A percentile compares a stretch with the other conserved stretches of the same genome.
phyloP scores from a whole-genome alignment of 2,329 filamentous ascomycete genomes.

The Botrytis cinerea region DNA sequence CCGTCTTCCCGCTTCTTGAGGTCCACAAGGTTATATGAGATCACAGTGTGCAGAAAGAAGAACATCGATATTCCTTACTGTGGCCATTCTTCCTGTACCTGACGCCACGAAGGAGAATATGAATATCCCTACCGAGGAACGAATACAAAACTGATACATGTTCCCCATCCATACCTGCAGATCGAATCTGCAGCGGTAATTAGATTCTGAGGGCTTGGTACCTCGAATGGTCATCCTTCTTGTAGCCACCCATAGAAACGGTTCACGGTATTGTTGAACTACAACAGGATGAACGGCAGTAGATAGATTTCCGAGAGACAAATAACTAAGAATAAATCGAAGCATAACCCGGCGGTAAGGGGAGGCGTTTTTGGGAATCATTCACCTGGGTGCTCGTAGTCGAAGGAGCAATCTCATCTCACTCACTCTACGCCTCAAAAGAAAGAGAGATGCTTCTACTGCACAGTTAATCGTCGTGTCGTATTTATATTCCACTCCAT shows the following conservation, averaged over 20 bases:
- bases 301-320: not conserved
- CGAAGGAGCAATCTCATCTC: not conserved
- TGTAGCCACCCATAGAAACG: not conserved
- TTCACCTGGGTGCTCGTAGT: not conserved
- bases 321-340: not conserved
- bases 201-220: not conserved
- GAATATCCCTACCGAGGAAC: slow-evolving; percentile 1
- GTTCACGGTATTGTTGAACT: not conserved
- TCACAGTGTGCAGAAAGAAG: not conserved
- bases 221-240: not conserved
- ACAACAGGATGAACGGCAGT: not conserved
- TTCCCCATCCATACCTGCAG: not conserved
- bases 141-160: not conserved
- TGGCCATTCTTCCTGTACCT: not conserved
- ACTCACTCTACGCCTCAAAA: not conserved
- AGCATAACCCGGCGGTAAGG: not conserved
- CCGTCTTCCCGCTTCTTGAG: not conserved
- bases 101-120: not conserved
- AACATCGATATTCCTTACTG: slow-evolving; percentile 1
- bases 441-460: not conserved
- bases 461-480: not conserved
- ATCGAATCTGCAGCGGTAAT: slow-evolving; percentile 12
- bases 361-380: not conserved
- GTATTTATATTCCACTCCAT: not conserved
- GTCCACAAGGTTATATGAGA: not conserved